Conservation (phyloP, 495 filamentous ascomycete genomes). For the Xylaria grammica region DNA sequence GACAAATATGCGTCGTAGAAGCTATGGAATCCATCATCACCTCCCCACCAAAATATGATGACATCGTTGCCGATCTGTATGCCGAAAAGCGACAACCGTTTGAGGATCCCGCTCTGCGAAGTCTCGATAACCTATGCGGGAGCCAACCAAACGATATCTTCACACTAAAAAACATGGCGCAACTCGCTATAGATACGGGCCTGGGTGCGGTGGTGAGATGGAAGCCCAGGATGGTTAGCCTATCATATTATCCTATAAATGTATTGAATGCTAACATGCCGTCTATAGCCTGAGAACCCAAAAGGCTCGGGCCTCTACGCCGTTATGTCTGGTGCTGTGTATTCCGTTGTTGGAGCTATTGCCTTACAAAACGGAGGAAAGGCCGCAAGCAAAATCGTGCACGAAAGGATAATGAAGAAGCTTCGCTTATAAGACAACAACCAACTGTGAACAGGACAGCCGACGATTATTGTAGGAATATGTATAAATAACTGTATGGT, state of each 20-base stretch:
- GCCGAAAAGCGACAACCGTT: slow-evolving; percentile 66
- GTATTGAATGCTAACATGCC: slow-evolving; percentile 22
- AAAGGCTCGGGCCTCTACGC: slow-evolving; percentile 70
- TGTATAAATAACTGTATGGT: slow-evolving; percentile 33
- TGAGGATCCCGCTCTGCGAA: slow-evolving; percentile 72
- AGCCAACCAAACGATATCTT: slow-evolving; percentile 61
- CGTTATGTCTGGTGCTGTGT: slow-evolving; percentile 76
- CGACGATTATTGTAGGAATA: slow-evolving; percentile 24
- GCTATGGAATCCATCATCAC: slow-evolving; percentile 72
- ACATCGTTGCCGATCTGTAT: slow-evolving; percentile 43
- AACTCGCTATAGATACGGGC: slow-evolving; percentile 71
- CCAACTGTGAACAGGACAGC: neutral
- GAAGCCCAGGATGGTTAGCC: slow-evolving; percentile 78
- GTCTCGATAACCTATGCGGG: slow-evolving; percentile 68
- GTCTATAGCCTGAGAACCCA: slow-evolving; percentile 70
- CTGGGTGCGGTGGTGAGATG: slow-evolving; percentile 78
- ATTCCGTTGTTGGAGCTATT: slow-evolving; percentile 85
- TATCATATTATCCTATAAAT: neutral
- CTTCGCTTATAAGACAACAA: slow-evolving; percentile 29
- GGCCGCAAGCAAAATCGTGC: slow-evolving; percentile 73
- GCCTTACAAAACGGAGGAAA: slow-evolving; percentile 83
- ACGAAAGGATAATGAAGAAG: slow-evolving; percentile 73
- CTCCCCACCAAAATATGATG: slow-evolving; percentile 35
- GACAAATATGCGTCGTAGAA: slow-evolving; percentile 80
- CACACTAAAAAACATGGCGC: slow-evolving; percentile 63